Conservation (phyloP, 805 yeast species). For the Clavispora asparagi region DNA sequence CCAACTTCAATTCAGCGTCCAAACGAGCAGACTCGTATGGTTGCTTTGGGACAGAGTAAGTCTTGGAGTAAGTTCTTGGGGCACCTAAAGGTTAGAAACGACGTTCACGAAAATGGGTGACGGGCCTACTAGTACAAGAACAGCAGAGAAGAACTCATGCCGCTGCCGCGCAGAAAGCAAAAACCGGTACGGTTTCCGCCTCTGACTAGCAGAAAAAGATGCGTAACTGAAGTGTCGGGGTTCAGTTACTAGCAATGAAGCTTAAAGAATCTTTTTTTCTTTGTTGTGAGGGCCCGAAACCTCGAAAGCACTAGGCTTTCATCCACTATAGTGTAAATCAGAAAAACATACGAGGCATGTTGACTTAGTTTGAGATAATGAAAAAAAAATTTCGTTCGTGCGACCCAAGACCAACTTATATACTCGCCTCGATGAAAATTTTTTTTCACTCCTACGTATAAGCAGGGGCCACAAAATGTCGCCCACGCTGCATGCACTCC, state of each 20-base stretch:
- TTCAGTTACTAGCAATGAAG: constrained; percentile 52
- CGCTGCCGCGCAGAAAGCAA: not conserved
- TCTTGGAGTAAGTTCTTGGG: constrained; percentile 99
- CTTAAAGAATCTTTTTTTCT: constrained; percentile 8
- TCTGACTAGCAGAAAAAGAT: constrained; percentile 1
- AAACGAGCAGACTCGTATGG: constrained; percentile 99
- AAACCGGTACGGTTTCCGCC: not conserved
- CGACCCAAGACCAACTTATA: not conserved
- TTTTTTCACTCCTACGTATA: not conserved
- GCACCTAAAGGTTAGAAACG: constrained; percentile 60
- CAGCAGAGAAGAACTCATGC: constrained; percentile 1
- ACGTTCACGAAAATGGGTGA: not conserved
- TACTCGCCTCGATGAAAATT: not conserved
- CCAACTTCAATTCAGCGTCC: constrained; percentile 98
- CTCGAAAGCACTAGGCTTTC: constrained; percentile 30
- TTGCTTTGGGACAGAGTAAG: constrained; percentile 99
- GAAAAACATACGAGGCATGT: constrained; percentile 59
- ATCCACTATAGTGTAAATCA: not conserved
- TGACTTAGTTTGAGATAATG: constrained; percentile 22
- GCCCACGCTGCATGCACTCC: not conserved
- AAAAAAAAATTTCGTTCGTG: not conserved
- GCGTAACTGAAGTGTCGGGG: constrained; percentile 84
- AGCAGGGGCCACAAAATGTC: not conserved
- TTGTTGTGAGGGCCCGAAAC: constrained; percentile 64
- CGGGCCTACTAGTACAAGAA: not conserved